phyloP scores from a whole-genome alignment of 2,329 filamentous ascomycete genomes.

The Alternaria hordeiaustralica region DNA sequence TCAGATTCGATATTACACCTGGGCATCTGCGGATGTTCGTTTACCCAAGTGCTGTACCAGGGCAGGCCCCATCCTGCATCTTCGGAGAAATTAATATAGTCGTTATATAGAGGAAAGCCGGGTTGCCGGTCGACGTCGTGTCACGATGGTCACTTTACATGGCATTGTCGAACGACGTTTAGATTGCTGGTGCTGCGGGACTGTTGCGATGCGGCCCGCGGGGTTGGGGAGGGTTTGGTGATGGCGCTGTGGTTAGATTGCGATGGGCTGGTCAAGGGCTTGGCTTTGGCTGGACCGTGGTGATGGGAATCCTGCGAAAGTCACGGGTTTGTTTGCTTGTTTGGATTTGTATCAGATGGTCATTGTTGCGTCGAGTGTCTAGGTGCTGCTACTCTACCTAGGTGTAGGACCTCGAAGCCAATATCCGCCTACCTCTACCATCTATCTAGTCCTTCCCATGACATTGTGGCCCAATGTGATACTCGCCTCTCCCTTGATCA shows the following conservation, averaged over 20 bases:
- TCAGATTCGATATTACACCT: constrained; percentile 17
- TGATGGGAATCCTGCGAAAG: background rate
- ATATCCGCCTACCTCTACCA: background rate
- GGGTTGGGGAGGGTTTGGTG: background rate
- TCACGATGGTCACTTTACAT: background rate
- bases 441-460: background rate
- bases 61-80: background rate
- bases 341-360: background rate
- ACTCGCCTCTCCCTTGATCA: background rate
- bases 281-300: constrained; percentile 3
- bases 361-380: background rate
- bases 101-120: constrained; percentile 16
- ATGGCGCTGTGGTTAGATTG: constrained; percentile 11
- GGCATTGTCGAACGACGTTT: background rate
- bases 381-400: background rate
- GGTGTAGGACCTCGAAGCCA: background rate
- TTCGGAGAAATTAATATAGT: constrained; percentile 31
- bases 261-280: constrained; percentile 10
- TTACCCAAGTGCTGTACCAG: background rate
- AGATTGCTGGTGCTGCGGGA: background rate
- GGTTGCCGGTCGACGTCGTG: constrained; percentile 1
- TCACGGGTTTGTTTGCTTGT: background rate
- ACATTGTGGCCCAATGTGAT: background rate
- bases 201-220: background rate
- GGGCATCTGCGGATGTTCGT: constrained; percentile 7